Base-by-base conservation (phyloP, 2,329 filamentous ascomycete genomes). In the Lasiodiplodia theobromae region DNA sequence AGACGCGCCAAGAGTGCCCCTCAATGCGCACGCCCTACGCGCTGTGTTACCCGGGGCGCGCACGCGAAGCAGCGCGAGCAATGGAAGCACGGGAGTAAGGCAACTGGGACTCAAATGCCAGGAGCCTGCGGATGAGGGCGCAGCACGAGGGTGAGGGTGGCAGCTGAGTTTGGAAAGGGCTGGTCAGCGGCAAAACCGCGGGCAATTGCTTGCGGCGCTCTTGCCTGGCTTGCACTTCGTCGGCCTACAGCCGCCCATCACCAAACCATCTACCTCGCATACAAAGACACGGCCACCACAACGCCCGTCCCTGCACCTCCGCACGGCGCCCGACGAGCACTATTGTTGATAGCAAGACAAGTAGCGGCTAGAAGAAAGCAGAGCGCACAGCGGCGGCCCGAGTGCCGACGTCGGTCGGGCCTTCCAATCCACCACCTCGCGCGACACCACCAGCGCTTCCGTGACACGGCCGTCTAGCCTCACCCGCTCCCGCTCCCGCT, bases 311-410 rank as follows among this genome's bases (percentile, higher is more conserved):
- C 56, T 54, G 57, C 12, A 63, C 66, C 31, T 44, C 56, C 34
- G 56, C 56, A 63, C 66, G 57, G 44, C 56, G 44, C 18, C 44
- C 47, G 25, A 49, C 66, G 34, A 44, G 34, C 23, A 31, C 58
- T 64, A 63, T 68, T 68, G 66, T 62, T 68, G 66, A 68, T 68
- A 68, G 66, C 66, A 68, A 68, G 66, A 68, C 66, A 63, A 68
- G 57, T 68, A 68, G 66, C 66, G 66, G 40, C 66, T 68, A 68
- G 66, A 68, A 68, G 47, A 68, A 68, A 62, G 66, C 66, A 68
- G 56, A 54, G 56, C 34, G 47, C 66, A 53, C 56, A 63, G 47
- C 66, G 66, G 57, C 66, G 56, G 66, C 47, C 38, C 49, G 57
- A 63, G 66, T 47, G 66, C 66, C 66, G 66, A 68, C 66, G 66